Evolutionary conservation across 164 flowering plant species (phyloP).

Genomic region (Platanus orientalis): DNA sequence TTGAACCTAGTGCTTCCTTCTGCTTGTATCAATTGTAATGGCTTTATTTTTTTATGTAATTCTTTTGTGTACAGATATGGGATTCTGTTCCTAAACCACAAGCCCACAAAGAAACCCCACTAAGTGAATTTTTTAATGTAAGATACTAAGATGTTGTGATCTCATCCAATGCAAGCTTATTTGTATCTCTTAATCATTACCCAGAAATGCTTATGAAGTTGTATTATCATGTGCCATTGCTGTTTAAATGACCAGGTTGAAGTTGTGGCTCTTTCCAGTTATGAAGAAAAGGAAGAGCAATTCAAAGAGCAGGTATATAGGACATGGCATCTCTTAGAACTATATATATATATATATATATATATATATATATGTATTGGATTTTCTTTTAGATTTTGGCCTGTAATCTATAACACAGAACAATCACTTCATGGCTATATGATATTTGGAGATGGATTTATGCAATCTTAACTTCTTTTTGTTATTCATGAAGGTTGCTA

Average conservation of each 20-base stretch:
- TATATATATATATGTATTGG: too few relatives aligned
- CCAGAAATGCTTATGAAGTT: not conserved
- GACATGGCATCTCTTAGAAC: not conserved
- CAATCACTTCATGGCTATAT: not conserved
- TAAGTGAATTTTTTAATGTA: conserved; percentile 97
- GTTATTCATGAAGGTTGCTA: conserved; percentile 57
- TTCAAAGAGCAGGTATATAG: conserved; percentile 88
- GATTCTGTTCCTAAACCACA: conserved; percentile 87
- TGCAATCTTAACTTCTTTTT: conserved; percentile 4
- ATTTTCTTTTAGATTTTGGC: not conserved
- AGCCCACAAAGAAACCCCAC: conserved; percentile 83
- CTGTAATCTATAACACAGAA: not conserved
- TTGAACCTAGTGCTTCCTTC: conserved; percentile 2
- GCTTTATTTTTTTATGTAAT: conserved; percentile 5
- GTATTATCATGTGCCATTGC: not conserved
- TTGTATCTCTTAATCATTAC: not conserved
- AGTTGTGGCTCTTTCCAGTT: conserved; percentile 93
- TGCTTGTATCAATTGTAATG: not conserved
- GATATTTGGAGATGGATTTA: not conserved
- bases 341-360: too few relatives aligned
- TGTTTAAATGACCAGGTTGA: conserved; percentile 57
- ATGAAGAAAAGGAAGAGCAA: conserved; percentile 94
- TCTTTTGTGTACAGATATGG: conserved; percentile 73
- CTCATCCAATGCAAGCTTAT: not conserved
- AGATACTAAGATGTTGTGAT: conserved; percentile 27